phyloP scores from a whole-genome alignment of 2,329 filamentous ascomycete species.

The Celoporthe dispersa region DNA sequence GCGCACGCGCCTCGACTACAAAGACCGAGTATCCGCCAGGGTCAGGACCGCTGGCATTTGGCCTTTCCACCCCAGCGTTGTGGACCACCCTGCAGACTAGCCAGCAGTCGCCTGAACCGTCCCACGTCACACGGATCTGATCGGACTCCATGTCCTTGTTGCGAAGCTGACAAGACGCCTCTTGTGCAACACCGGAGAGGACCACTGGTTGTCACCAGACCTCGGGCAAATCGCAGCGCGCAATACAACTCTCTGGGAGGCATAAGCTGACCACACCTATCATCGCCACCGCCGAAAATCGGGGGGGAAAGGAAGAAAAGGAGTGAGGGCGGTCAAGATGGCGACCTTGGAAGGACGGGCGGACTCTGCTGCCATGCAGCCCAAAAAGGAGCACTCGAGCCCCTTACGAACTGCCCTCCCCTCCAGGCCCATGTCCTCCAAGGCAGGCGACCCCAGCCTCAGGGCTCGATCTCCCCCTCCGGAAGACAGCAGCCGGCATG shows the following conservation, averaged over 20 bases:
- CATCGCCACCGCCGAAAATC: not conserved
- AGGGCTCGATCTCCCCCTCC: slow-evolving; percentile 34
- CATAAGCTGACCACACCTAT: slow-evolving; percentile 25
- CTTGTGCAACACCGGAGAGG: slow-evolving; percentile 26
- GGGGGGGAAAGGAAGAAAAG: not conserved
- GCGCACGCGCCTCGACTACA: slow-evolving; percentile 11
- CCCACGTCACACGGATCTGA: slow-evolving; percentile 1
- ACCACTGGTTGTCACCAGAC: slow-evolving; percentile 23
- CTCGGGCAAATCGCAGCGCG: slow-evolving; percentile 16
- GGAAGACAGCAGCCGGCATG: slow-evolving; percentile 31
- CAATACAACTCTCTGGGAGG: slow-evolving; percentile 10
- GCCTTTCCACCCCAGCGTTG: not conserved
- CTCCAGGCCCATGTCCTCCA: slow-evolving; percentile 33
- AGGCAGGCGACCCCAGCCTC: slow-evolving; percentile 24
- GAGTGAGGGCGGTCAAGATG: slow-evolving; percentile 24
- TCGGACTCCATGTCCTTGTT: slow-evolving; percentile 24
- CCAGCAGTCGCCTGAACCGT: not conserved
- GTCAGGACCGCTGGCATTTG: slow-evolving; percentile 1
- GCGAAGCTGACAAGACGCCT: slow-evolving; percentile 23
- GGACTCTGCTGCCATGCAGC: slow-evolving; percentile 16
- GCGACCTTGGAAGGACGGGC: slow-evolving; percentile 28
- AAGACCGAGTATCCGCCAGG: slow-evolving; percentile 7
- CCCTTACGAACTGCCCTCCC: slow-evolving; percentile 33
- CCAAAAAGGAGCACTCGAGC: slow-evolving; percentile 23
- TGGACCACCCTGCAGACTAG: not conserved